Base-by-base conservation (phyloP, 2,329 filamentous ascomycete genomes). In the Ophiostoma montium region DNA sequence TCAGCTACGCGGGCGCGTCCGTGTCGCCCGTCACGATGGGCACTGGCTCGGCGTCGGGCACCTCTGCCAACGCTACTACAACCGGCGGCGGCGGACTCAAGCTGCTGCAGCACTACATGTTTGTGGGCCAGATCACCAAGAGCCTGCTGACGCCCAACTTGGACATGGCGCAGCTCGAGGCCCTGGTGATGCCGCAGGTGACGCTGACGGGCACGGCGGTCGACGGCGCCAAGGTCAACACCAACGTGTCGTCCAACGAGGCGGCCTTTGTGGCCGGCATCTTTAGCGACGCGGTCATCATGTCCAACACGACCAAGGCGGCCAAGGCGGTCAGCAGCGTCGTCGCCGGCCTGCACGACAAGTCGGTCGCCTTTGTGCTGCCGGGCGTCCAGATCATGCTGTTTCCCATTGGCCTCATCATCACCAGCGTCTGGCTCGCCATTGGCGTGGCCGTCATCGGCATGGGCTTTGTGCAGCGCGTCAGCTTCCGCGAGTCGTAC, bases 201-300 rank as follows among this genome's bases (percentile, higher is more conserved):
- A 78, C 77, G 15, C 72, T 88, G 43, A 72, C 74, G 12, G 82
- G 72, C n/a, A 67, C 64, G 36, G 75, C 72, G 56, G 57, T 67
- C 27, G 62, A 64, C 13, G 77, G 76, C 53, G 60, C 68, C 57
- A 62, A 65, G 1, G 69, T 85, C 51, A 72, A 67, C 57, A 82
- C 82, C 46, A 79, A 76, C 32, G 75, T 87, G 46, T 81, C 81
- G 10, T 73, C 76, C 52, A 80, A 82, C 62, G 80, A 86, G 61
- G 82, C 83, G 15, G 73, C 76, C 7, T 88, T 87, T 57, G 74
- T 86, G 35, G 75, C 74, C 13, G 84, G 84, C 47, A 74, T 84
- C 57, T 87, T 87, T 63, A 75, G 81, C 48, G 65, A 72, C 46
- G 67, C 74, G 49, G 66, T 75, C 13, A 62, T 77, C 58, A 62